Base-by-base conservation (phyloP, 257 asterid species). In the Solanum habrochaites region DNA sequence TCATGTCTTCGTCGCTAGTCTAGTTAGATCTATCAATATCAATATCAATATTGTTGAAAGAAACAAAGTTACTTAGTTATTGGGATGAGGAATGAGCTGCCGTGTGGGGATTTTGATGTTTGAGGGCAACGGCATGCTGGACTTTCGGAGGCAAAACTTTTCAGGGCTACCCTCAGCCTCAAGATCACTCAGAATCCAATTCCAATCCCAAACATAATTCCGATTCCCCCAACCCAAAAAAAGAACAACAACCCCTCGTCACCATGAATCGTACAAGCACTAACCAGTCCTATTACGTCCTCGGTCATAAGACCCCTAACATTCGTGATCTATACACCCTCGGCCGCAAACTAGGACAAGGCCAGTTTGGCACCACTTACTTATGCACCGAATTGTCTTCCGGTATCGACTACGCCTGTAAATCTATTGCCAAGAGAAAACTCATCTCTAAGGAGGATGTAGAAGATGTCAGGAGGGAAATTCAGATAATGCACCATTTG, bases 61-160 rank as follows among this genome's bases (percentile, higher is more conserved):
- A 80, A 56, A 82, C 62, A 67, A 37, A 5, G 35, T 10, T 14
- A 20, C 16, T 13, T 13, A 35, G 82, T 56, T 56, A 86, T 75
- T 71, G 83, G 83, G 93, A 88, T 85, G 91, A 88, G 85, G 87
- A 85, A 83, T 80, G 86, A 58, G 43, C 32, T 56, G 89, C 85
- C 85, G 89, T 14, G 64, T 77, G 83, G 92, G 83, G 16, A 83
- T 58, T 89, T 90, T 85, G 85, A 88, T 89, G 97, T 92, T 96
- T 95, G 89, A 96, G 99, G 99, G 99, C 97, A 96, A 96, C 89
- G 92, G 92, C 98, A 95, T 96, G 99, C 98, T 85, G 98, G 98
- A 89, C 97, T 93, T 92, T 95, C 23, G 92, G 95, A 85, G 91
- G 90, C 87, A 93, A 94, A 90, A 85, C 94, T 72, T 90, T 90